phyloP scores from a whole-genome alignment of 176 grass and related monocot species.

The Triticum timopheevii region DNA sequence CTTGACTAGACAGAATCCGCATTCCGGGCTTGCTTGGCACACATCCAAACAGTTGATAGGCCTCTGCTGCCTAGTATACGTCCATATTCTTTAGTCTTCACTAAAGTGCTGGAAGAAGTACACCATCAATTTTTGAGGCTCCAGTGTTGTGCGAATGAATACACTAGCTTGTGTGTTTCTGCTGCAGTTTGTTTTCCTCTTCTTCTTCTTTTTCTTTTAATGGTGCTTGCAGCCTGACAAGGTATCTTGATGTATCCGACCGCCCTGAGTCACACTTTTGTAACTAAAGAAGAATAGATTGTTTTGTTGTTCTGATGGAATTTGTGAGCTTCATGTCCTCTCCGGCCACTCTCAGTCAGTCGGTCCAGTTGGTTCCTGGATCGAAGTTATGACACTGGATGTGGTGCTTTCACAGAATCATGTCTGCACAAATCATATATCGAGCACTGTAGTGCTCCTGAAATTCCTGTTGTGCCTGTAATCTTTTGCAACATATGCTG shows the following conservation, averaged over 20 bases:
- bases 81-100: constrained; percentile 15
- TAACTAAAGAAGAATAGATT: constrained; percentile 7
- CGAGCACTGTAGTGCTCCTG: background rate
- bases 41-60: constrained; percentile 21
- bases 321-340: background rate
- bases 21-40: constrained; percentile 39
- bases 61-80: constrained; percentile 13
- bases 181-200: background rate
- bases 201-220: background rate
- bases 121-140: constrained; percentile 24
- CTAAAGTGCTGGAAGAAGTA: constrained; percentile 34
- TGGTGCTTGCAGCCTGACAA: constrained; percentile 15
- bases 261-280: constrained; percentile 4
- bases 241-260: background rate
- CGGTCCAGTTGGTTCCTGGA: constrained; percentile 4
- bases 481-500: background rate
- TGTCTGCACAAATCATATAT: background rate
- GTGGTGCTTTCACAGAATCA: background rate
- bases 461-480: background rate
- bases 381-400: background rate
- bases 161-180: too few species aligned
- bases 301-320: constrained; percentile 18
- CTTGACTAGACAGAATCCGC: constrained; percentile 37
- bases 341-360: background rate
- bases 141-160: constrained; percentile 9